Evolutionary conservation across 176 grass and related monocot genomes (phyloP).

Genomic region (Phoenix dactylifera): DNA sequence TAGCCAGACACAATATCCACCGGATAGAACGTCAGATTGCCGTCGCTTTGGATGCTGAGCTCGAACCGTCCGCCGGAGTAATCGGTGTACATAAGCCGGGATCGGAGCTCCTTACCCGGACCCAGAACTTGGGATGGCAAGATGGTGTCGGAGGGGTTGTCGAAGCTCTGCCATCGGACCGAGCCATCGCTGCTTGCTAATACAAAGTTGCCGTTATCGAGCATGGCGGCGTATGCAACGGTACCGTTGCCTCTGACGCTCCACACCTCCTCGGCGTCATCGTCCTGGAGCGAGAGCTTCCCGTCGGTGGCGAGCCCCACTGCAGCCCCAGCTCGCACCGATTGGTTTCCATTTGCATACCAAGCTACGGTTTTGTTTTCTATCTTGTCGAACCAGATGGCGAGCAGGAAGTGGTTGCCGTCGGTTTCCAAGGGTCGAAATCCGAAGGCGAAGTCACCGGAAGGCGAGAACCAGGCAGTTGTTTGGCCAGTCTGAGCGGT

Average conservation of each 20-base stretch:
- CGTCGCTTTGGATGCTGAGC: constrained; percentile 4
- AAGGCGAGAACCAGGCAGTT: constrained; percentile 28
- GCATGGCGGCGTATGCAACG: constrained; percentile 30
- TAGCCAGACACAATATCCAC: constrained; percentile 6
- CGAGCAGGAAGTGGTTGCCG: constrained; percentile 21
- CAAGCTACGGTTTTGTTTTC: constrained; percentile 28
- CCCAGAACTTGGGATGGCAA: constrained; percentile 27
- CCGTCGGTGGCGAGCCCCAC: constrained; percentile 29
- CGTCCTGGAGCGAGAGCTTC: constrained; percentile 18
- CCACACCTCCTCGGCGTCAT: constrained; percentile 13
- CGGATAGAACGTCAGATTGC: constrained; percentile 19
- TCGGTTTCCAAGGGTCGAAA: not conserved
- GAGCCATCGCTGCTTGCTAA: constrained; percentile 17
- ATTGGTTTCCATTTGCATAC: constrained; percentile 22
- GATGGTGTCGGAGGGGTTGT: constrained; percentile 34
- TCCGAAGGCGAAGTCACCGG: constrained; percentile 26
- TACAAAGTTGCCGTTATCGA: constrained; percentile 37
- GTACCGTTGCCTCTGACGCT: not conserved
- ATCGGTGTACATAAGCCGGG: constrained; percentile 25
- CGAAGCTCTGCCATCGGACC: constrained; percentile 30
- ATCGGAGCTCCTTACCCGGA: not conserved
- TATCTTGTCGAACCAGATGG: constrained; percentile 46
- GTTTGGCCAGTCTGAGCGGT: not conserved
- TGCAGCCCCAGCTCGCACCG: not conserved
- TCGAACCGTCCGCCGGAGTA: constrained; percentile 39